phyloP scores from a whole-genome alignment of 345 rosid genomes.

The Cardiospermum halicacabum region DNA sequence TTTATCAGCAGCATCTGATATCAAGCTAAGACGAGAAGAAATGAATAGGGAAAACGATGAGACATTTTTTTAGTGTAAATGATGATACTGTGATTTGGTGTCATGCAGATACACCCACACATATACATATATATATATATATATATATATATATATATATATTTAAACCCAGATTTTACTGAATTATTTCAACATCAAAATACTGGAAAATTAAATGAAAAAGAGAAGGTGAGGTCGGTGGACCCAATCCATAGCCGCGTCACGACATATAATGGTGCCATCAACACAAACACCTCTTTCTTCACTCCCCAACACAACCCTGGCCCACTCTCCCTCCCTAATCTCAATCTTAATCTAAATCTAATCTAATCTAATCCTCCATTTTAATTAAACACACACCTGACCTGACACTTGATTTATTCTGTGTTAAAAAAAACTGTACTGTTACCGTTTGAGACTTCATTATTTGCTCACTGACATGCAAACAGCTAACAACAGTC shows the following conservation, averaged over 20 bases:
- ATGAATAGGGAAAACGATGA: slow-evolving; percentile 26
- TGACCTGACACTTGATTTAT: slow-evolving; percentile 2
- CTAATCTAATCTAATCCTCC: slow-evolving; percentile 29
- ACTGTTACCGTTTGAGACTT: slow-evolving; percentile 1
- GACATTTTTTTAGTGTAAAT: slow-evolving; percentile 21
- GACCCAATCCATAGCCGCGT: slow-evolving; percentile 69
- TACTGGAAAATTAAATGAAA: slow-evolving; percentile 15
- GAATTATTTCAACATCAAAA: slow-evolving; percentile 8
- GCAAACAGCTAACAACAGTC: slow-evolving; percentile 1
- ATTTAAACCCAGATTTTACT: slow-evolving; percentile 6
- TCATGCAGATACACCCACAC: slow-evolving; percentile 46
- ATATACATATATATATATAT: slow-evolving; percentile 21
- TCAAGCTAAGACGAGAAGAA: neutral
- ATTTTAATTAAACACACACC: slow-evolving; percentile 29
- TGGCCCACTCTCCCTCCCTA: slow-evolving; percentile 29
- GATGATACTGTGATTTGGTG: slow-evolving; percentile 37
- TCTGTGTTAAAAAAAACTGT: too few species aligned
- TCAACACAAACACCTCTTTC: slow-evolving; percentile 58
- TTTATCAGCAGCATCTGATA: too few species aligned
- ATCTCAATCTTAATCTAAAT: neutral
- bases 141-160: neutral
- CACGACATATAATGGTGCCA: slow-evolving; percentile 60
- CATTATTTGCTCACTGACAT: slow-evolving; percentile 10
- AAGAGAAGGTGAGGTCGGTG: slow-evolving; percentile 53
- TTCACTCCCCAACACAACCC: too few species aligned